Percentiles rank a stretch among this genome's conserved stretches.
These are phyloP conservation scores for Inonotus obliquus DNA, from an alignment of 1,284 basidiomycete genomes.

Conservation along the genomic window DNA sequence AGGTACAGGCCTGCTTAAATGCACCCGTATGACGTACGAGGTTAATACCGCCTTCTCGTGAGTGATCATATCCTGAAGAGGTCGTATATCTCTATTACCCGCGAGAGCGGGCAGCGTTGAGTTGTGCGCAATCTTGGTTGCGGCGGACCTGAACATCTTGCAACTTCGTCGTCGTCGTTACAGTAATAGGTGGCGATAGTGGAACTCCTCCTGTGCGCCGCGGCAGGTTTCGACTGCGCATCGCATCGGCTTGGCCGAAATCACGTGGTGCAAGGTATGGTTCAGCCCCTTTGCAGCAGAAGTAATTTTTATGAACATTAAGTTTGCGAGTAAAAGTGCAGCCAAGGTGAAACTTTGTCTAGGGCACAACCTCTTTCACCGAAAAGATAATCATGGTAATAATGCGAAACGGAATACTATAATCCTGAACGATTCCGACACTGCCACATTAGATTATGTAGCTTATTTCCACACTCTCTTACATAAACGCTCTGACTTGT, in stretches of 20 bases:
- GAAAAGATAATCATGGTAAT: too few species aligned
- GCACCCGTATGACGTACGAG: conserved; percentile 45
- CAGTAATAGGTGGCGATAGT: neutral
- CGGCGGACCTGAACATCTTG: conserved; percentile 68
- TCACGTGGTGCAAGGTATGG: neutral
- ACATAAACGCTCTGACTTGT: too few species aligned
- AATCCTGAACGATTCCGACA: too few species aligned
- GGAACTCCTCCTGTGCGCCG: neutral
- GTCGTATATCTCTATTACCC: conserved; percentile 79
- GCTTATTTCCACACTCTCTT: too few species aligned
- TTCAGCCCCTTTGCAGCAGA: neutral
- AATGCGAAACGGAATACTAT: too few species aligned
- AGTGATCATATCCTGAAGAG: conserved; percentile 85
- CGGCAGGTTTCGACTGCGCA: neutral
- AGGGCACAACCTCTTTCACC: too few species aligned
- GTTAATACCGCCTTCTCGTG: conserved; percentile 82
- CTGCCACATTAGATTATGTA: too few species aligned
- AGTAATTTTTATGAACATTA: too few species aligned
- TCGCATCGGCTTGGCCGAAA: neutral
- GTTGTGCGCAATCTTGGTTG: conserved; percentile 80
- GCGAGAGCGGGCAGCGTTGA: conserved; percentile 71
- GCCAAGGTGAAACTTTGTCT: too few species aligned
- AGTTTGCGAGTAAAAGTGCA: too few species aligned
- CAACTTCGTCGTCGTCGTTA: neutral
- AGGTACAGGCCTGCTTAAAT: neutral